Percentiles rank a stretch among this genome's conserved stretches.
phyloP scores from a whole-genome alignment of 192 early-diverging fungal species.

The Coemansia sp. region DNA sequence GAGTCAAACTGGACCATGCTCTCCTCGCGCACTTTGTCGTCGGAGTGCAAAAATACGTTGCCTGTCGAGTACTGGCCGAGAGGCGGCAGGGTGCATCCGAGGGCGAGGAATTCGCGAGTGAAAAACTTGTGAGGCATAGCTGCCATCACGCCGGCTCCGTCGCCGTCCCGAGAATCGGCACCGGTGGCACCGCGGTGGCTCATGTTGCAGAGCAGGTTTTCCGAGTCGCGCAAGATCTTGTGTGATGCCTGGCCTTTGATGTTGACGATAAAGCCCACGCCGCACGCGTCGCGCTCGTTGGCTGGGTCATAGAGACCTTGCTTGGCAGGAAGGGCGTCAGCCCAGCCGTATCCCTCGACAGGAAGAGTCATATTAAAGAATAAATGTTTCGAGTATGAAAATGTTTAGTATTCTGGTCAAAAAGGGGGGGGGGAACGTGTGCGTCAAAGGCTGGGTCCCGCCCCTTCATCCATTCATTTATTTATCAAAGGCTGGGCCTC shows the following conservation, averaged over 20 bases:
- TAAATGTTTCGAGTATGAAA: not conserved
- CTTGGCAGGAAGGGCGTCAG: slow-evolving; percentile 74
- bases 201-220: slow-evolving; percentile 96
- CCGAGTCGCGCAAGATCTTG: slow-evolving; percentile 86
- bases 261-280: slow-evolving; percentile 95
- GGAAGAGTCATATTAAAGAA: not conserved
- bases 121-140: slow-evolving; percentile 91
- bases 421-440: too few species aligned
- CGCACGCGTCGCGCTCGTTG: slow-evolving; percentile 92
- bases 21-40: slow-evolving; percentile 63
- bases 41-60: slow-evolving; percentile 85
- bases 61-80: slow-evolving; percentile 93
- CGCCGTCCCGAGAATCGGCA: slow-evolving; percentile 93
- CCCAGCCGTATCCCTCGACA: slow-evolving; percentile 59
- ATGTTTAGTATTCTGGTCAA: not conserved
- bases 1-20: slow-evolving; percentile 72
- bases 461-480: too few species aligned
- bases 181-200: slow-evolving; percentile 95
- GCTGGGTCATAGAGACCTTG: slow-evolving; percentile 88
- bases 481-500: too few species aligned
- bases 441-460: too few species aligned
- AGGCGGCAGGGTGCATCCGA: slow-evolving; percentile 66
- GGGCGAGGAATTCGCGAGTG: slow-evolving; percentile 57
- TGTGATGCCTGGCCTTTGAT: slow-evolving; percentile 84
- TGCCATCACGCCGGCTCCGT: slow-evolving; percentile 98